Percentiles rank a stretch among this genome's conserved stretches.
These are phyloP conservation scores for Boechera divaricarpa DNA, from an alignment of 345 rosid species.

Conservation along the genomic window DNA sequence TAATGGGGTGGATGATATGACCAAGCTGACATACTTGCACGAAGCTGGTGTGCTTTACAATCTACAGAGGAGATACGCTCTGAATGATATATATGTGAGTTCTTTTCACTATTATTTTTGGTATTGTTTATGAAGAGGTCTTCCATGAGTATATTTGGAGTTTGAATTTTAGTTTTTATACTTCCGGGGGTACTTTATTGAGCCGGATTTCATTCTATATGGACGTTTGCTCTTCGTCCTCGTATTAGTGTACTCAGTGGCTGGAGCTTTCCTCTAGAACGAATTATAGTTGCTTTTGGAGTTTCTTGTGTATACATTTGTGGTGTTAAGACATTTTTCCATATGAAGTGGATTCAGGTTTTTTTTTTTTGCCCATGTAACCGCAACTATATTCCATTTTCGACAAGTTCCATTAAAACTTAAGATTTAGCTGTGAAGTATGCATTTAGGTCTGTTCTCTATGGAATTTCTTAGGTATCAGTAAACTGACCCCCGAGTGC, in stretches of 20 bases:
- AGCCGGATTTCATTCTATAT: slow-evolving; percentile 21
- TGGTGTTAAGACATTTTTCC: not conserved
- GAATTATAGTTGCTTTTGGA: slow-evolving; percentile 10
- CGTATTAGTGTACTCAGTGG: slow-evolving; percentile 12
- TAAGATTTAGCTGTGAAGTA: slow-evolving; percentile 3
- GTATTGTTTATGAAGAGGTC: not conserved
- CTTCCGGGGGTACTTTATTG: slow-evolving; percentile 6
- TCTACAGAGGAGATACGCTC: slow-evolving; percentile 83
- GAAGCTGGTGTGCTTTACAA: slow-evolving; percentile 97
- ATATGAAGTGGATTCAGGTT: slow-evolving; percentile 3
- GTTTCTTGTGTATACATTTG: slow-evolving; percentile 7
- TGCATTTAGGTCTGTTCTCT: slow-evolving; percentile 21
- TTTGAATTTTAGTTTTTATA: not conserved
- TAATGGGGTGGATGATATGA: slow-evolving; percentile 99
- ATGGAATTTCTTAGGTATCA: not conserved
- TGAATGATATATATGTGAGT: slow-evolving; percentile 96
- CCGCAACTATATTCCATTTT: not conserved
- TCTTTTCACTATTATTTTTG: not conserved
- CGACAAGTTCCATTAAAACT: not conserved
- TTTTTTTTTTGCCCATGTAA: not conserved
- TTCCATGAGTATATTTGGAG: not conserved
- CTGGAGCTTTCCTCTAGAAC: not conserved
- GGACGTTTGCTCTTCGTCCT: not conserved
- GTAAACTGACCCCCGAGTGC: slow-evolving; percentile 4
- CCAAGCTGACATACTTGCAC: slow-evolving; percentile 89